A percentile compares a stretch with the other conserved stretches of the same genome.
Evolutionary conservation across 2,329 filamentous ascomycete genomes (phyloP).

Genomic region (Biscogniauxia mediterranea): DNA sequence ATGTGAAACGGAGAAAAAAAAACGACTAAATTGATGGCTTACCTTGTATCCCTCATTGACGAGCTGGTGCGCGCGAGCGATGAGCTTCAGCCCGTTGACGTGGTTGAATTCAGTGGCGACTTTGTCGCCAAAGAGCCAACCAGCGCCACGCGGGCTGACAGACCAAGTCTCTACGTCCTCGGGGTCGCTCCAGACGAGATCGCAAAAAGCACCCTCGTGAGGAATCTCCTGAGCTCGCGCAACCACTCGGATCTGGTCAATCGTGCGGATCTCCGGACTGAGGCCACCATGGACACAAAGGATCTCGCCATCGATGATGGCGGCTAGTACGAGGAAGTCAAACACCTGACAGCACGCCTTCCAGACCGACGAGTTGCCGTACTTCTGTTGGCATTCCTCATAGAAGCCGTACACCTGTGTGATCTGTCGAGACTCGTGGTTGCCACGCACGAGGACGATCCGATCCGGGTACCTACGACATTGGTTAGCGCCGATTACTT

Average conservation of each 20-base stretch:
- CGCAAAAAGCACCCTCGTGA: constrained; percentile 97
- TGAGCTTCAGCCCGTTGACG: constrained; percentile 93
- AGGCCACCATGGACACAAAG: constrained; percentile 96
- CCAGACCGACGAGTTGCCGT: constrained; percentile 99
- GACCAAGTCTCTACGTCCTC: constrained; percentile 97
- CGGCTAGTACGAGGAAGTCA: constrained; percentile 92
- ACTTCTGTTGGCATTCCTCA: constrained; percentile 96
- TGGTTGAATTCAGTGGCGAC: constrained; percentile 97
- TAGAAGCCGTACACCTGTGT: constrained; percentile 99
- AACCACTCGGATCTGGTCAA: constrained; percentile 98
- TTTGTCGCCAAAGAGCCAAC: constrained; percentile 96
- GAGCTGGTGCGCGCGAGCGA: constrained; percentile 93
- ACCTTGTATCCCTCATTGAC: constrained; percentile 99
- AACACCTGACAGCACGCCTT: constrained; percentile 99
- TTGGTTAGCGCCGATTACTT: constrained; percentile 12
- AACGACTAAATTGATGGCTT: constrained; percentile 40
- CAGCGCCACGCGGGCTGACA: constrained; percentile 89
- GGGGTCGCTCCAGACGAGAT: constrained; percentile 96
- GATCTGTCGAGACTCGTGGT: constrained; percentile 96
- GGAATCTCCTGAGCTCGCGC: constrained; percentile 97
- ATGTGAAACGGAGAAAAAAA: constrained; percentile 44
- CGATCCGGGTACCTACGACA: constrained; percentile 82
- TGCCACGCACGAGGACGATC: constrained; percentile 94
- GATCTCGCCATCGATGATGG: constrained; percentile 97
- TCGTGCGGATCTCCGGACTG: constrained; percentile 89